phyloP scores from a whole-genome alignment of 345 rosid species.

The Balakata baccata region DNA sequence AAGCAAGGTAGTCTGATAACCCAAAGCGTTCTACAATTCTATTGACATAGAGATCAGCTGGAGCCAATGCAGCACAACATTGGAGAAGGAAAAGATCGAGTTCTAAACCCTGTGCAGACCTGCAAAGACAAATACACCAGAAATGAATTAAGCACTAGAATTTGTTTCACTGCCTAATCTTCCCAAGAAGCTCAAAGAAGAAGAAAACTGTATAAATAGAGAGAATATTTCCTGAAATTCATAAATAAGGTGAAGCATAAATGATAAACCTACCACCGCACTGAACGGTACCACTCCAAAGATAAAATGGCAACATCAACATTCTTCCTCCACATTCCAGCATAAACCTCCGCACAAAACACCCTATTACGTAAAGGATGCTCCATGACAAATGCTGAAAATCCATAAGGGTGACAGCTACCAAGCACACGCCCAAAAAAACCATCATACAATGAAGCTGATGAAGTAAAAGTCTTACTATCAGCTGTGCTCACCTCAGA shows the following conservation, averaged over 20 bases:
- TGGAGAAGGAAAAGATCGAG: constrained; percentile 94
- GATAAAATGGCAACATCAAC: constrained; percentile 68
- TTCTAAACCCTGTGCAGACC: constrained; percentile 92
- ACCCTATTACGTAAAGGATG: constrained; percentile 85
- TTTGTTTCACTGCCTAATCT: not conserved
- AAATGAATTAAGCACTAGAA: constrained; percentile 5
- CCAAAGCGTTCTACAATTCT: constrained; percentile 83
- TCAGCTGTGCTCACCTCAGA: constrained; percentile 30
- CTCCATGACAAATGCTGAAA: constrained; percentile 85
- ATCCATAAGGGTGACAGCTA: constrained; percentile 68
- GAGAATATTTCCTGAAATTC: not conserved
- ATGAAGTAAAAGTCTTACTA: constrained; percentile 33
- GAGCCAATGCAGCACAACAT: constrained; percentile 95
- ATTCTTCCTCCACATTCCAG: constrained; percentile 97
- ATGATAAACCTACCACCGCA: constrained; percentile 74
- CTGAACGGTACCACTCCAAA: constrained; percentile 78
- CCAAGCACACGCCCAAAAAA: constrained; percentile 64
- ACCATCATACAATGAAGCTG: constrained; percentile 33
- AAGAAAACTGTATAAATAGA: not conserved
- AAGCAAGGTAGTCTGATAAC: constrained; percentile 55
- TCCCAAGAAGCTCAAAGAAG: not conserved
- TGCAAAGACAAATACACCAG: constrained; percentile 36
- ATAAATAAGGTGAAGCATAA: constrained; percentile 7
- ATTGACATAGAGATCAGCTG: constrained; percentile 68
- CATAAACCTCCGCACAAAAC: constrained; percentile 81